Evolutionary conservation across 2,329 filamentous ascomycete species (phyloP), one percentile per base, ranked within the genome.

Genomic region (Aspergillus awamori): DNA sequence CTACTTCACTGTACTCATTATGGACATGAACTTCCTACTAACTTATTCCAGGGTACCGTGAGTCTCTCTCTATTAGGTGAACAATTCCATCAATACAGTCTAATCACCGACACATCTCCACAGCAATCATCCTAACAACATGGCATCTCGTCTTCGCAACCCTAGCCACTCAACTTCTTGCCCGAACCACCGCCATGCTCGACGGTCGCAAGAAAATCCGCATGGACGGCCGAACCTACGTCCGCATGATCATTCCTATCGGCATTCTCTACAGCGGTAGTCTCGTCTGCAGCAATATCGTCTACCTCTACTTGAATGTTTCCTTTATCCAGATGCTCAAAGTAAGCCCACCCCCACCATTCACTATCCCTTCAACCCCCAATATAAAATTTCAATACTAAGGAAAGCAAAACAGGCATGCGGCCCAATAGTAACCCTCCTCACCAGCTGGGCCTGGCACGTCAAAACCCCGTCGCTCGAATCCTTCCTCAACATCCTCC

Each of bases 271-370:
- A 97, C 86, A 94, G 90, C 75, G 83, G 96, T 81, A 94, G 90
- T 78, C 85, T 98, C 81, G 97, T 97, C 76, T 97, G 92, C 79
- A 92, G 93, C 73, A 97, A 97, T 82, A 81, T 96, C 79, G 93
- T 93, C 68, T 97, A 97, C 76, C 86, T 97, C 53, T 96, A 97
- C 79, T 86, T 97, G 59, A 94, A 90, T 65, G 93, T 97, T 58
- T 90, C 93, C 62, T 97, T 97, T 79, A 97, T 97, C 72, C 94
- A 97, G 83, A 98, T 98, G 94, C 88, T 98, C 77, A 98, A 98
- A 90, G 89, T 92, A 48, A 10, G 1, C 20, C 79, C 20, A 20
- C 20, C 20, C 20, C 20, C 20, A 20, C 20, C 20, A 20, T 20
- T 20, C 20, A 20, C 20, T 20, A 20, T 20, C 2, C 41, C 41